Base-by-base conservation (phyloP, 345 rosid species). In the Rhizophora mangle region DNA sequence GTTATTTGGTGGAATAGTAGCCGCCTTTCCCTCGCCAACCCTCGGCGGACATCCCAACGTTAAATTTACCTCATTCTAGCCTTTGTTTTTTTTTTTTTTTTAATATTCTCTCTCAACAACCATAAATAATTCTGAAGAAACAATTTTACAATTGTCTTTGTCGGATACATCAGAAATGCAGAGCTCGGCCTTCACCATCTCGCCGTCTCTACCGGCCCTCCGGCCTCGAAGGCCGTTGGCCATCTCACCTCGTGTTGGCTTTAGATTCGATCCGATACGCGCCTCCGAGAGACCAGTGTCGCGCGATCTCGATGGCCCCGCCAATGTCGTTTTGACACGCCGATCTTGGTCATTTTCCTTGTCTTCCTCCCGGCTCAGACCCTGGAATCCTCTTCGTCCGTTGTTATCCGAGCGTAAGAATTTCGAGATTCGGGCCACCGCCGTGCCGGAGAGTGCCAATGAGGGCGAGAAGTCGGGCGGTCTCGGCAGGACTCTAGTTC, bases 361-460 rank as follows among this genome's bases (percentile, higher is more conserved):
- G 13, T 70, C 87, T 18, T 39, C 72, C 74, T 47, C 79, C 18
- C 29, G 7, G 20, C 80, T 80, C 70, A 59, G 96, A 54, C 87
- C 92, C 0, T 92, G 99, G 99, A 80, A 83, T 21, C 80, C 87
- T 11, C 73, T 82, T 19, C 77, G 87, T 54, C 79, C 76, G n/a
- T 13, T 68, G 63, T 76, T 75, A 52, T 55, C 83, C 13, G 69
- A 77, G 8, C 3, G 72, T 6, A 78, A 68, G n/a, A 75, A 84
- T 16, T 87, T 84, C 60, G 78, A 82, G 70, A 82, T 76, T 21
- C 68, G 64, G 59, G 96, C 96, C 8, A 75, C 89, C 30, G 89
- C 93, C 0, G 88, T 84, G 24, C 87, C 91, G 2, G 93, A 89
- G 65, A 84, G 73, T 21, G 85, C 86, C 24, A 87, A 75, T 16